These are phyloP conservation scores for Phytophthora hybrid DNA, from an alignment of 352 stramenopile genomes.

Conservation along the genomic window DNA sequence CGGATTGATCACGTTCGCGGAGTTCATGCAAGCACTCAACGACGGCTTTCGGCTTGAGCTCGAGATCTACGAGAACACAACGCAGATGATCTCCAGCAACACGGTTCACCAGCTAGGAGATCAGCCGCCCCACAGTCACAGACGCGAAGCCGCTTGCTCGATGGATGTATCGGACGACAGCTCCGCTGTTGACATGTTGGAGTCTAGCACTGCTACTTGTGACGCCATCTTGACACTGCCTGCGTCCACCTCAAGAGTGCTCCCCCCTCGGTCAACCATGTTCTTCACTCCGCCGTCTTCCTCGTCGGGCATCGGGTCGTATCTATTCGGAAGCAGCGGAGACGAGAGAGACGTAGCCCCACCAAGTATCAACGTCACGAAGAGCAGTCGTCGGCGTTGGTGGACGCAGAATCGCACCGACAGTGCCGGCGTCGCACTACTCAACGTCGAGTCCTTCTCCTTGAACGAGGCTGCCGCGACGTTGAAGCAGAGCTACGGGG, in stretches of 20 bases:
- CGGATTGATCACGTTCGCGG: conserved; percentile 68
- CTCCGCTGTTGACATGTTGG: conserved; percentile 28
- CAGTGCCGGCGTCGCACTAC: conserved; percentile 38
- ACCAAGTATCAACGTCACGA: neutral
- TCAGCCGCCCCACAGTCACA: conserved; percentile 1
- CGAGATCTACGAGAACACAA: conserved; percentile 68
- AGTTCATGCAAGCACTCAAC: conserved; percentile 85
- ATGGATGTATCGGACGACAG: conserved; percentile 40
- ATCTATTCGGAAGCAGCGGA: conserved; percentile 17
- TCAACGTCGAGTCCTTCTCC: conserved; percentile 68
- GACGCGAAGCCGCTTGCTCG: conserved; percentile 15
- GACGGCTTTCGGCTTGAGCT: conserved; percentile 77
- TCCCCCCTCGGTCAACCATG: conserved; percentile 15
- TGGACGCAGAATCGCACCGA: conserved; percentile 31
- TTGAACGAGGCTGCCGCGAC: conserved; percentile 56
- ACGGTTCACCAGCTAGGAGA: neutral
- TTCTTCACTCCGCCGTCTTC: conserved; percentile 35
- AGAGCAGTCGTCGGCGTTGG: conserved; percentile 6
- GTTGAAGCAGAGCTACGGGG: conserved; percentile 60
- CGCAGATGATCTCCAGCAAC: conserved; percentile 30
- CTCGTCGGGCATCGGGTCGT: conserved; percentile 29
- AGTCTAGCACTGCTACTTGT: conserved; percentile 23
- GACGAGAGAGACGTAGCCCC: conserved; percentile 1
- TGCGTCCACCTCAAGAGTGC: neutral
- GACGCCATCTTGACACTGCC: conserved; percentile 20